These are phyloP conservation scores for Artemisia princeps DNA, from an alignment of 140 eudicot species.

Conservation along the genomic window DNA sequence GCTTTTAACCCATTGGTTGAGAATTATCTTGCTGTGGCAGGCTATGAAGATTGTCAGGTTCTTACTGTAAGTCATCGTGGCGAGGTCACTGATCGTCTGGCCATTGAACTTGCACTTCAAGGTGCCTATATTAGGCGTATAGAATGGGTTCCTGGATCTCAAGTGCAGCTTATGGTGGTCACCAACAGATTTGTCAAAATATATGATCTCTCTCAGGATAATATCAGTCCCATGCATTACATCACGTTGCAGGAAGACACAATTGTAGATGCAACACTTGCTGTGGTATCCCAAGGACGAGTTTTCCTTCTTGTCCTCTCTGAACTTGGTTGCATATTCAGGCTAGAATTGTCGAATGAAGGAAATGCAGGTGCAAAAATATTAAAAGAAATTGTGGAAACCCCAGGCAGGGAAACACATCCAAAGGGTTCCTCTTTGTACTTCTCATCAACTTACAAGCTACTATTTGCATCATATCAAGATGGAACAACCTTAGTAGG, in stretches of 20 bases:
- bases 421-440: slow-evolving; percentile 77
- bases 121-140: slow-evolving; percentile 85
- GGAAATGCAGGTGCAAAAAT: slow-evolving; percentile 73
- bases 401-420: slow-evolving; percentile 39
- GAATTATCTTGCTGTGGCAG: slow-evolving; percentile 89
- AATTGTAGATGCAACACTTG: slow-evolving; percentile 78
- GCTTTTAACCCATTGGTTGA: slow-evolving; percentile 76
- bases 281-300: slow-evolving; percentile 76
- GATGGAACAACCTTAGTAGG: slow-evolving; percentile 83
- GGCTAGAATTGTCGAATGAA: slow-evolving; percentile 71
- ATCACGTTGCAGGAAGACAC: slow-evolving; percentile 65
- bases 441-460: slow-evolving; percentile 71
- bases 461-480: slow-evolving; percentile 76
- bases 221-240: slow-evolving; percentile 85
- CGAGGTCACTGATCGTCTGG: slow-evolving; percentile 92
- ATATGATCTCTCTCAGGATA: slow-evolving; percentile 91
- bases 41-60: slow-evolving; percentile 98
- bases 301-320: slow-evolving; percentile 74
- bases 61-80: slow-evolving; percentile 93
- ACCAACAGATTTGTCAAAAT: slow-evolving; percentile 85
- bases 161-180: slow-evolving; percentile 96
- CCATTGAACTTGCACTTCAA: slow-evolving; percentile 91
- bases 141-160: slow-evolving; percentile 98
- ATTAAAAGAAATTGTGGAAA: slow-evolving; percentile 55
- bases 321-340: slow-evolving; percentile 65